Conservation (phyloP, 208 protist genomes). For the Herpetomonas tarakana region DNA sequence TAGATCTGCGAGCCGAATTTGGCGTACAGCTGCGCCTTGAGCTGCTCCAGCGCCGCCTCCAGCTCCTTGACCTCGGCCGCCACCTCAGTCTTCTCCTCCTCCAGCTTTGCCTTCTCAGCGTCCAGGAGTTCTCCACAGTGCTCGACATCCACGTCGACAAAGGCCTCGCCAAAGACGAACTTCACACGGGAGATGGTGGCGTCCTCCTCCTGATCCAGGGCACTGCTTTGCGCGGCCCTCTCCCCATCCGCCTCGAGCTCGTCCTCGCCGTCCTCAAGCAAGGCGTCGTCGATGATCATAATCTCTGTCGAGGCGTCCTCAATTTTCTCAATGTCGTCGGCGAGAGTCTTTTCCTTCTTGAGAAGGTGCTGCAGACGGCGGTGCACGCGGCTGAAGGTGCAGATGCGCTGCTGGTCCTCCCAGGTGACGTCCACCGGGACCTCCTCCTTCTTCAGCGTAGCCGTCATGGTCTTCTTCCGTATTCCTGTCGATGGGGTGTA, state of each 20-base stretch:
- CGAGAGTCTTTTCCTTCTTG: conserved; percentile 16
- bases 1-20: conserved; percentile 90
- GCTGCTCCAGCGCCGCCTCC: conserved; percentile 43
- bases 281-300: conserved; percentile 43
- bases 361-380: conserved; percentile 60
- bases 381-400: conserved; percentile 79
- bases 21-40: conserved; percentile 88
- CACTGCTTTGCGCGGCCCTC: neutral
- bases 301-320: conserved; percentile 47
- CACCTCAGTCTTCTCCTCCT: conserved; percentile 42
- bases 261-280: neutral
- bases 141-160: conserved; percentile 72
- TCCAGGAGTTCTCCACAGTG: conserved; percentile 58
- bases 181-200: conserved; percentile 50
- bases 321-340: conserved; percentile 73
- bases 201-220: conserved; percentile 16
- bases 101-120: conserved; percentile 42
- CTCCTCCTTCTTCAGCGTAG: conserved; percentile 34
- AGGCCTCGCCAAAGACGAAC: conserved; percentile 87
- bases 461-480: conserved; percentile 17
- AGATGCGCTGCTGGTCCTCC: conserved; percentile 89
- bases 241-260: no score
- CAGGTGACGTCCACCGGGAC: conserved; percentile 76
- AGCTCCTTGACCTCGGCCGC: conserved; percentile 54
- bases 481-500: neutral